phyloP scores from a whole-genome alignment of 768 basidiomycete species.

The Mycena venus region DNA sequence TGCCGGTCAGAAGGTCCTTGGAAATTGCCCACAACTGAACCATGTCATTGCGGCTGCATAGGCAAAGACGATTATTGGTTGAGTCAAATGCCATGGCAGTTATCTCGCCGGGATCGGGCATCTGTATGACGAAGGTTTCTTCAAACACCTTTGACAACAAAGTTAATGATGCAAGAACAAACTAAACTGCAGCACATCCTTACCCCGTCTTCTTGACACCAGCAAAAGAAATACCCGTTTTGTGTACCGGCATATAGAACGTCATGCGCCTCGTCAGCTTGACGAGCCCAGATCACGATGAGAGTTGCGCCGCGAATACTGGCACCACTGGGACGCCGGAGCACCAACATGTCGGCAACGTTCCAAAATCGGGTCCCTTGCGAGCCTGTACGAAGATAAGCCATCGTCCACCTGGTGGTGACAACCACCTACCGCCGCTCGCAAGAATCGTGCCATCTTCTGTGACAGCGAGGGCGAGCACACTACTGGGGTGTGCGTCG shows the following conservation, averaged over 20 bases:
- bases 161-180: neutral
- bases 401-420: neutral
- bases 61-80: slow-evolving; percentile 5
- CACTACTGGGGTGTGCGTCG: no score
- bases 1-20: no score
- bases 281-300: no score
- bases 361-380: no score
- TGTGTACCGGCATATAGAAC: no score
- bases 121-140: slow-evolving; percentile 12
- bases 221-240: no score
- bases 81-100: slow-evolving; percentile 12
- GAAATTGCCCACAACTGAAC: slow-evolving; percentile 10
- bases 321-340: no score
- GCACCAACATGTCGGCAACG: neutral
- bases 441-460: slow-evolving; percentile 14
- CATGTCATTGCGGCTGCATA: slow-evolving; percentile 9
- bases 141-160: slow-evolving; percentile 11
- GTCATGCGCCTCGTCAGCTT: no score
- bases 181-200: neutral
- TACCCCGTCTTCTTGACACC: no score
- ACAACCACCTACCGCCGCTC: slow-evolving; percentile 18
- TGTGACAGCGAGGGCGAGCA: slow-evolving; percentile 9
- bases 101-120: no score
- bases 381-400: no score
- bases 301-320: no score